Conservation (phyloP, 306 rosid species). For the Phaseolus lunatus region DNA sequence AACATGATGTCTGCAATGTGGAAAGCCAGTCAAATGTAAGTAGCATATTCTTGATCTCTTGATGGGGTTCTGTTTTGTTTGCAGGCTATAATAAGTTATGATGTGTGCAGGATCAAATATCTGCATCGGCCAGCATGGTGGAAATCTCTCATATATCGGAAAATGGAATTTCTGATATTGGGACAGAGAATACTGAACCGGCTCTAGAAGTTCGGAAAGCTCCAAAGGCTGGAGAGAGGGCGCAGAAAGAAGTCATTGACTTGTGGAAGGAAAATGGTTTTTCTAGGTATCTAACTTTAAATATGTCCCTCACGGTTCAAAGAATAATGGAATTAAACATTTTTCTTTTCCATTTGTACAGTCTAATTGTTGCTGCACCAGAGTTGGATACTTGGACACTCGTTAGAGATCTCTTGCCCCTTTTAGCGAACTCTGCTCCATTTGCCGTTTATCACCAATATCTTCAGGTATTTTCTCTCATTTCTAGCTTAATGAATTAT, state of each 20-base stretch:
- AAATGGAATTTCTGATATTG: conserved; percentile 52
- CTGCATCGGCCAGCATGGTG: conserved; percentile 51
- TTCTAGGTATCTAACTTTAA: conserved; percentile 65
- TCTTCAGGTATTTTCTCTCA: conserved; percentile 74
- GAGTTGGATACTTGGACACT: conserved; percentile 78
- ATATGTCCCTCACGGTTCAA: conserved; percentile 13
- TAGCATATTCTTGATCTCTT: conserved; percentile 28
- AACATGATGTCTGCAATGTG: conserved; percentile 48
- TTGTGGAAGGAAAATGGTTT: conserved; percentile 92
- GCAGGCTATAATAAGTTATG: conserved; percentile 4
- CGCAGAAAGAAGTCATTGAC: conserved; percentile 63
- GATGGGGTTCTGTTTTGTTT: conserved; percentile 18
- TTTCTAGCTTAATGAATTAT: conserved; percentile 7
- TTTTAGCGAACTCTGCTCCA: conserved; percentile 87
- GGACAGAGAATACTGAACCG: conserved; percentile 47
- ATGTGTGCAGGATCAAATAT: conserved; percentile 58
- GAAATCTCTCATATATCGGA: conserved; percentile 53
- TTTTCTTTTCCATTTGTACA: conserved; percentile 44
- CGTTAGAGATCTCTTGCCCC: conserved; percentile 74
- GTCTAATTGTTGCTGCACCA: conserved; percentile 88
- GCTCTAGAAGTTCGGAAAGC: conserved; percentile 59
- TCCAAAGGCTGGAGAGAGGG: conserved; percentile 80
- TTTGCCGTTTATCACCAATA: conserved; percentile 94
- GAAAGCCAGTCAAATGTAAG: conserved; percentile 66
- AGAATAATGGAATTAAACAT: conserved; percentile 1